A percentile compares a stretch with the other conserved stretches of the same genome.
Evolutionary conservation across 148 eudicot species (phyloP).

Genomic region (Camellia sinensis): DNA sequence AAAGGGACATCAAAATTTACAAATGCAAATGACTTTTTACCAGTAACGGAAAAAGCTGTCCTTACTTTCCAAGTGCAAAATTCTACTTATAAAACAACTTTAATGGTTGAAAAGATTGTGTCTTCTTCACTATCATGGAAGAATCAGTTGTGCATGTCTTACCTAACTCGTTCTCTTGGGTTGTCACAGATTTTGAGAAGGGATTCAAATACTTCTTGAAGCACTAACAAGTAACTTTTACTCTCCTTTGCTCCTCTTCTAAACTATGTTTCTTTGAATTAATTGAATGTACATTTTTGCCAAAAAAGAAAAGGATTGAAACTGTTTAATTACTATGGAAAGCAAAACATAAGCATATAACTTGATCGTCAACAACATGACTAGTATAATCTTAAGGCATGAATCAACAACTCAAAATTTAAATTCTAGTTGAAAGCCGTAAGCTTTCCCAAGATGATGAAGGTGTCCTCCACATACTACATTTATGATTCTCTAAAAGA

Average conservation of each 20-base stretch:
- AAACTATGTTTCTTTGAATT: not conserved
- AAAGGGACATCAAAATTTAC: not conserved
- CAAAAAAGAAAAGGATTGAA: not conserved
- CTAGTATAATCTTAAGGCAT: not conserved
- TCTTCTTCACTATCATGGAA: not conserved
- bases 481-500: slow-evolving; percentile 2
- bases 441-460: not conserved
- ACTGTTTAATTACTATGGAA: not conserved
- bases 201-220: not conserved
- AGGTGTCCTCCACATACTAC: not conserved
- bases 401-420: not conserved
- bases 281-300: not conserved
- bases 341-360: not conserved
- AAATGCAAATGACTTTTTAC: not conserved
- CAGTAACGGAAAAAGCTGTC: not conserved
- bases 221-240: not conserved
- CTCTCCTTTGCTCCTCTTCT: not conserved
- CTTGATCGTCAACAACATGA: not conserved
- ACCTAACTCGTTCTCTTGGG: not conserved
- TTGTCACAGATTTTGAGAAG: not conserved
- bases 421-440: too few relatives aligned
- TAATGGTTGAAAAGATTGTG: not conserved
- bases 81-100: not conserved
- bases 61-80: not conserved
- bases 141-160: not conserved